Evolutionary conservation across 2,329 filamentous ascomycete species (phyloP).

Genomic region (Aureobasidium leucospermi): DNA sequence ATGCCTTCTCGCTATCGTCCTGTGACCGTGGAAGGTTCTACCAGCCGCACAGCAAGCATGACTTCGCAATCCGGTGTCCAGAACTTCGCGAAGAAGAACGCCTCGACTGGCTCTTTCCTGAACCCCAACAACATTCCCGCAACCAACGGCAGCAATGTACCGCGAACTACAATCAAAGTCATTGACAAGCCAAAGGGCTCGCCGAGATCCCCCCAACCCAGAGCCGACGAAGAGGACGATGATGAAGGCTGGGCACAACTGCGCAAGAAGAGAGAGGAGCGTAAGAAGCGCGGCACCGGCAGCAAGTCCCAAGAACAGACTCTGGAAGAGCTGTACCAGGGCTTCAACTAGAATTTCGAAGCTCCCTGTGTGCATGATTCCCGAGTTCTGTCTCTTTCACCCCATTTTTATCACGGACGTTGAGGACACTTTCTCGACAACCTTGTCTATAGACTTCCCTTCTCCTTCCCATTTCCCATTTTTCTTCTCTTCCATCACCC

Average conservation of each 20-base stretch:
- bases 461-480: not conserved
- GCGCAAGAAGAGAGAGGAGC: slow-evolving; percentile 29
- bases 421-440: not conserved
- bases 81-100: slow-evolving; percentile 10
- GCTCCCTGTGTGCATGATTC: not conserved
- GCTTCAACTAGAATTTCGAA: slow-evolving; percentile 16
- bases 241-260: slow-evolving; percentile 30
- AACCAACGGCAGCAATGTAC: slow-evolving; percentile 13
- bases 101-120: slow-evolving; percentile 18
- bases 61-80: slow-evolving; percentile 19
- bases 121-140: slow-evolving; percentile 26
- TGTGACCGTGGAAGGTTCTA: slow-evolving; percentile 46
- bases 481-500: slow-evolving; percentile 9
- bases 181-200: slow-evolving; percentile 31
- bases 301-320: slow-evolving; percentile 22
- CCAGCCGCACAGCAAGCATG: slow-evolving; percentile 32
- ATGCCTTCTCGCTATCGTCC: slow-evolving; percentile 85
- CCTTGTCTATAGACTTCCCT: slow-evolving; percentile 9
- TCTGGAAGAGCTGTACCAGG: slow-evolving; percentile 24
- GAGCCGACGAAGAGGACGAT: slow-evolving; percentile 24
- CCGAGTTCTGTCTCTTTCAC: not conserved
- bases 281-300: slow-evolving; percentile 22
- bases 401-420: not conserved
- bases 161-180: slow-evolving; percentile 28
- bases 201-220: slow-evolving; percentile 18